Percentiles rank a stretch among this genome's conserved stretches.
Conservation (phyloP, 495 filamentous ascomycete genomes). For the Pseudoneurospora amorphoporcata region DNA sequence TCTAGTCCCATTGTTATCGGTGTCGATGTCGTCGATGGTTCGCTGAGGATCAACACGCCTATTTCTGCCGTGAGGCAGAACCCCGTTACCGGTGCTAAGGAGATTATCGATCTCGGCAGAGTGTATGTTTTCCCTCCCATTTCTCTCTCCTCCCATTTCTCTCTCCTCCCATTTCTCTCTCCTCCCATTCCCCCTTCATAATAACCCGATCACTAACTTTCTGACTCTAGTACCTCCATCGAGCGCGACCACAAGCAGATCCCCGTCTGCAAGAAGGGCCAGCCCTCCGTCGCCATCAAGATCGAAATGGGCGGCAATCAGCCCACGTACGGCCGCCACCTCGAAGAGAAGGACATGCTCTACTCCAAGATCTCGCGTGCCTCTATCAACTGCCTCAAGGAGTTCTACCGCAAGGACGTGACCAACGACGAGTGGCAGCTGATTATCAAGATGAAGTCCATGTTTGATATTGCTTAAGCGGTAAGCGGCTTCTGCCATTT, state of each 20-base stretch:
- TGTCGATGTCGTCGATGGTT: constrained; percentile 89
- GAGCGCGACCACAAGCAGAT: constrained; percentile 97
- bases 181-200: constrained; percentile 2
- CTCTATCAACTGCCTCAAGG: constrained; percentile 92
- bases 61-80: constrained; percentile 78
- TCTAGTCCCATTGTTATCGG: constrained; percentile 91
- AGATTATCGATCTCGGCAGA: constrained; percentile 77
- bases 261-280: constrained; percentile 82
- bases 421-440: constrained; percentile 91
- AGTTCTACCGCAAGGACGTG: constrained; percentile 86
- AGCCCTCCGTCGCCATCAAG: constrained; percentile 94
- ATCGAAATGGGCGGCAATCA: constrained; percentile 90
- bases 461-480: constrained; percentile 68
- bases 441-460: constrained; percentile 79
- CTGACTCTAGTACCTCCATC: constrained; percentile 60
- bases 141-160: background rate
- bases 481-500: background rate
- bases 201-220: constrained; percentile 1
- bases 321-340: constrained; percentile 86
- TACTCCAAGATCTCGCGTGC: constrained; percentile 78
- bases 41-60: constrained; percentile 73
- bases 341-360: constrained; percentile 85
- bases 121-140: constrained; percentile 57
- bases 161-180: background rate
- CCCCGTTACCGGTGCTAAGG: constrained; percentile 64